Evolutionary conservation across 2,329 filamentous ascomycete species (phyloP).

Genomic region (Colletotrichum ledebouriae): DNA sequence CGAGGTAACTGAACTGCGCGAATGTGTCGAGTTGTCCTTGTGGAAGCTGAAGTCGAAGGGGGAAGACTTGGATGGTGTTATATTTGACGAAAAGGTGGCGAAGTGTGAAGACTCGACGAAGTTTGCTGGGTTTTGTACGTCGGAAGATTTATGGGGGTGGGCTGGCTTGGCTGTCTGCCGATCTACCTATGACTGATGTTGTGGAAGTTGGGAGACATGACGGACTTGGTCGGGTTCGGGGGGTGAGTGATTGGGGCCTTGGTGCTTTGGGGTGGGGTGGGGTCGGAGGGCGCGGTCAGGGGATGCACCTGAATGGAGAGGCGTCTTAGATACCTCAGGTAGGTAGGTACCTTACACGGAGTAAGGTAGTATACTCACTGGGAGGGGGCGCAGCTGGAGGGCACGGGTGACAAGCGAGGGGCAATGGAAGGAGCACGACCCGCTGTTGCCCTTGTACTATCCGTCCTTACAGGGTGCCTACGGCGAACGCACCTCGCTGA

Average conservation of each 20-base stretch:
- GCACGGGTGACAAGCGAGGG: too few relatives aligned
- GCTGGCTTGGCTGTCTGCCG: slow-evolving; percentile 24
- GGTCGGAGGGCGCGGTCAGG: background rate
- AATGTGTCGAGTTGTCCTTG: background rate
- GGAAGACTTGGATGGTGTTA: slow-evolving; percentile 16
- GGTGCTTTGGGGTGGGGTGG: background rate
- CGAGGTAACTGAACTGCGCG: background rate
- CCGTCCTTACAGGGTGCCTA: too few relatives aligned
- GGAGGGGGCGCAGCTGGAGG: too few relatives aligned
- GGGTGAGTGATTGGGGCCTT: background rate
- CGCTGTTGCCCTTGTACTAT: background rate
- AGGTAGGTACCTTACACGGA: too few relatives aligned
- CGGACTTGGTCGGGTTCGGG: slow-evolving; percentile 36
- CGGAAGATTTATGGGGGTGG: slow-evolving; percentile 42
- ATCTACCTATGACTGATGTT: slow-evolving; percentile 38
- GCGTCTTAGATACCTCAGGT: too few relatives aligned
- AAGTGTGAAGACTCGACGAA: slow-evolving; percentile 29
- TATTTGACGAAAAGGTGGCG: slow-evolving; percentile 35
- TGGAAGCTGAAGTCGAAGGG: slow-evolving; percentile 1
- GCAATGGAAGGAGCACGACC: background rate
- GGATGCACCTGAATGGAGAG: too few relatives aligned
- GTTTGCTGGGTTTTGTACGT: slow-evolving; percentile 40
- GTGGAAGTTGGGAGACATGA: slow-evolving; percentile 39
- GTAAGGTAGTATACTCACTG: too few relatives aligned
- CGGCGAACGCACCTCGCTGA: too few relatives aligned